Evolutionary conservation across 176 grass and related monocot genomes (phyloP), one percentile per base, ranked within the genome.

Genomic region (Rhynchospora breviuscula): DNA sequence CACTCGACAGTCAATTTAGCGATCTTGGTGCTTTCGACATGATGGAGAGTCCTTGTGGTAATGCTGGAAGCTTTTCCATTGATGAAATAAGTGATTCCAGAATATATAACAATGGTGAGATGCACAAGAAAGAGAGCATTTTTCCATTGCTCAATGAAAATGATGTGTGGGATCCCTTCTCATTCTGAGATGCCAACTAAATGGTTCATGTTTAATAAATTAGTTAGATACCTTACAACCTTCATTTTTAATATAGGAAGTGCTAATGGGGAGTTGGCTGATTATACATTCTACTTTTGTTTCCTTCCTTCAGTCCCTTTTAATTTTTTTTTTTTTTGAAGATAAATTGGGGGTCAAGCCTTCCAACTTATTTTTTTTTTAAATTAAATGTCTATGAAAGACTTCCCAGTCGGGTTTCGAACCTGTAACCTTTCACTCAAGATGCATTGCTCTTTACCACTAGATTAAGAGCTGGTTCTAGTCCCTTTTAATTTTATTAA

Each of bases 121-220:
- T 47, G 35, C 73, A 77, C 6, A 78, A 56, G 14, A 31, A 48
- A 47, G 59, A 48, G 8, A 8, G 18, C 59, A 64, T 63, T 15
- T 63, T 64, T 48, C 35, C 56, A 23, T 47, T 47, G 79, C 21
- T 81, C 23, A 19, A 46, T 48, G 79, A 63, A 64, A 64, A 81
- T 26, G 58, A 81, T 81, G 58, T 49, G 44, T 81, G 79, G 79
- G 79, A 81, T 81, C 53, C 60, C 11, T 64, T 81, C 29, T 81
- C 57, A 44, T 81, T 48, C 44, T 81, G 40, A 63, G 12, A 9
- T 64, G 33, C 45, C 45, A 48, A 5, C 47, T 46, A 23, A 81
- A 64, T 22, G 63, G 33, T 48, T 81, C 10, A 23, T 81, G 17
- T 45, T 23, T 40, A 10, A 81, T 81, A 10, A 81, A 45, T 61